Conservation (phyloP, 2,329 filamentous ascomycete genomes). For the Keithomyces neogunnii region DNA sequence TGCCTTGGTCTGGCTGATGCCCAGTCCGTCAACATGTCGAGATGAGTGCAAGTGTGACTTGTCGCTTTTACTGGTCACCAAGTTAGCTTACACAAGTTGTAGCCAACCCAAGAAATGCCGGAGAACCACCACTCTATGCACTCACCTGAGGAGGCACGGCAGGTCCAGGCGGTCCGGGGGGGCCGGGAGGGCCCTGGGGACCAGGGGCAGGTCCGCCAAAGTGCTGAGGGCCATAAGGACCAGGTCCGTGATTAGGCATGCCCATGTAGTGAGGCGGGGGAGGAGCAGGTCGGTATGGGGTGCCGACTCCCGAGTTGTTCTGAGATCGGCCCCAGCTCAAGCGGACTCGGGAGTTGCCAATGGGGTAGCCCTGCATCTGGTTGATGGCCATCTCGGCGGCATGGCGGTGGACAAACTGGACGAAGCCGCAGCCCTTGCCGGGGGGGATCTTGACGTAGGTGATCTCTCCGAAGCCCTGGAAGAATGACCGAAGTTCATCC, state of each 20-base stretch:
- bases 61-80: conserved; percentile 8
- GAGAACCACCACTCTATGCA: conserved; percentile 2
- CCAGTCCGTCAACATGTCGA: conserved; percentile 3
- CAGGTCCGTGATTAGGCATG: conserved; percentile 35
- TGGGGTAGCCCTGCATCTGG: conserved; percentile 99
- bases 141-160: conserved; percentile 31
- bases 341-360: conserved; percentile 95
- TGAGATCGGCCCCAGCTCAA: conserved; percentile 96
- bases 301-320: conserved; percentile 98
- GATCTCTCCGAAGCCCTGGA: conserved; percentile 98
- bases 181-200: conserved; percentile 27
- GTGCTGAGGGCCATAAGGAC: conserved; percentile 32
- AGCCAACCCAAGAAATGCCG: background rate
- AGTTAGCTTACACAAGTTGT: conserved; percentile 1
- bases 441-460: conserved; percentile 99
- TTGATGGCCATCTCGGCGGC: conserved; percentile 99
- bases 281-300: conserved; percentile 91
- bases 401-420: conserved; percentile 97
- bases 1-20: conserved; percentile 5
- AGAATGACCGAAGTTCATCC: conserved; percentile 98
- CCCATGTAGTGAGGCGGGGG: conserved; percentile 48
- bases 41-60: background rate
- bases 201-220: conserved; percentile 27
- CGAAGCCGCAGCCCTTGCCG: conserved; percentile 97
- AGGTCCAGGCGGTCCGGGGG: conserved; percentile 27